Base-by-base conservation (phyloP, 2,329 filamentous ascomycete genomes). In the Colletotrichum sidae region DNA sequence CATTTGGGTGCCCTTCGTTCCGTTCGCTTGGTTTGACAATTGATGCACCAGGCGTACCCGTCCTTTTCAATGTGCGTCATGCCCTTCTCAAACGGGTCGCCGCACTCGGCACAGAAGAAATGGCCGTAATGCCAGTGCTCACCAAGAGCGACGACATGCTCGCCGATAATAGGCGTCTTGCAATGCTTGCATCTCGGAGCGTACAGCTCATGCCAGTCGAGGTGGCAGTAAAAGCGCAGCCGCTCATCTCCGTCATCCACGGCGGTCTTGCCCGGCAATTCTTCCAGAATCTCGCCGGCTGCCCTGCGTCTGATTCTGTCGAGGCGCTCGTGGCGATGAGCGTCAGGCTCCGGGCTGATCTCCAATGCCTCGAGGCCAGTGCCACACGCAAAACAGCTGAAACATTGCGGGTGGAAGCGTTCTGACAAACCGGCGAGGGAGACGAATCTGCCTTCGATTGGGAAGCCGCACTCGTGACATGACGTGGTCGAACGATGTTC, bases 41-140 rank as follows among this genome's bases (percentile, higher is more conserved):
- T 86, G 51, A 98, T 88, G 78, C 96, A 99, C 94, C 96, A 99
- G 6, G 96, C 96, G 77, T 97, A 98, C 9, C 95, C 95, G 70
- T 98, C 95, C 79, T 97, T 97, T 76, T 99, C 96, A 60, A 99
- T 90, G 72, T 90, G 88, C 50, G 88, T 90, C 79, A 85, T 86
- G 65, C 86, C 87, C 52, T 84, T 83, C 70, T 85, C 93, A 75
- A 99, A 99, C 0, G 96, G 95, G 80, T 99, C 95, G 70, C 96
- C 96, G 76, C 96, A 99, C 83, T 99, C 94, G 46, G 96, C 96
- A 75, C 96, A 99, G 86, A 99, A 99, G 81, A 99, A 99, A 80
- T 99, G 96, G 0, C 96, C 96, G 57, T 92, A 92, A 77, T 99
- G 96, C 92, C 93, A 99, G 79, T 97, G 94, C n/a, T 90, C 88